Evolutionary conservation across 176 grass and related monocot species (phyloP), one percentile per base, ranked within the genome.

Genomic region (Phoenix roebelenii): DNA sequence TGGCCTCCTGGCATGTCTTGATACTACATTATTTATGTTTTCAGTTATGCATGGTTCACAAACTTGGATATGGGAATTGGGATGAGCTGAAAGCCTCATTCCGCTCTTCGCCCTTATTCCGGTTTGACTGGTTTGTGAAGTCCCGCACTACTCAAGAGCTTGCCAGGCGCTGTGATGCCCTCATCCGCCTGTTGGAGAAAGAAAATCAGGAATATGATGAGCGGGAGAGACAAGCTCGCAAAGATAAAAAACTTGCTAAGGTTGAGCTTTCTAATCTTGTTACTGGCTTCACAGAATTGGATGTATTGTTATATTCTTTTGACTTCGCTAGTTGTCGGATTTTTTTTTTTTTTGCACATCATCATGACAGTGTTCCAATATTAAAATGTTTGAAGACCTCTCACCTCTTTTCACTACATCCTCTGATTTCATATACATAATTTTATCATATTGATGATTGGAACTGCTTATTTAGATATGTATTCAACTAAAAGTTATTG

Each of bases 91-190:
- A 92, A 85, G 81, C 87, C 52, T 87, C 93, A 5, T 98, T 92
- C 25, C 83, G 93, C 17, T 85, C 70, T 55, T 98, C 93, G 15
- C 84, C 87, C 10, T 77, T 92, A 69, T 98, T 98, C 54, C 84
- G 93, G 10, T 98, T 98, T n/a, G 93, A 98, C 60, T 98, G 93
- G 93, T 98, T 98, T 81, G 93, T 98, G 63, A 98, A 98, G 68
- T 92, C 93, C 0, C 89, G 93, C 22, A 98, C 87, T 50, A 77
- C 81, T 5, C 93, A 98, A 77, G 93, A 98, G 70, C 78, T 98
- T 65, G 81, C 87, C 64, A 85, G 93, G 72, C 72, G 93, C 15
- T 98, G 93, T 70, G 93, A 98, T 74, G 92, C 87, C 1, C 87
- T 98, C 65, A 88, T 98, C 68, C 84, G 93, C 3, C 74, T 98